Conservation (phyloP, 225 moss, liverwort and hornwort genomes). For the Pseudisothecium myosuroides region DNA sequence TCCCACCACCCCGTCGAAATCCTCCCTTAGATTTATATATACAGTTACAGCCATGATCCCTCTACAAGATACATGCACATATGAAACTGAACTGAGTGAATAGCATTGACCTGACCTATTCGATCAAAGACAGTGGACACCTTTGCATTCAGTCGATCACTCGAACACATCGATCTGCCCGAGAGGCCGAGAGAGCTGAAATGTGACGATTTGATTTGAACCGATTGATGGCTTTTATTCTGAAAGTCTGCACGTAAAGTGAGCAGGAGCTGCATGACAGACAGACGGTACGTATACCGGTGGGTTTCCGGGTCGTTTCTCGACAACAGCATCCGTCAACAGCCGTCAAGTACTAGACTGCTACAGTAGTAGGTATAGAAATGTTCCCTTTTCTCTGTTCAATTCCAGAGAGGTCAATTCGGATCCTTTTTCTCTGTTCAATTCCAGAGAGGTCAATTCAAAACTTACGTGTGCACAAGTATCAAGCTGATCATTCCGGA, state of each 20-base stretch:
- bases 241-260: neutral
- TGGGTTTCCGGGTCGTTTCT: neutral
- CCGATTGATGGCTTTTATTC: neutral
- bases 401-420: no score
- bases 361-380: neutral
- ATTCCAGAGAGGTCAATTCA: neutral
- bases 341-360: neutral
- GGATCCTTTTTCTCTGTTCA: neutral
- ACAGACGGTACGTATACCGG: no score
- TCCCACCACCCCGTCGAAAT: no score
- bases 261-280: neutral
- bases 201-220: neutral
- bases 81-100: neutral
- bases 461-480: neutral
- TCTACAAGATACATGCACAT: neutral
- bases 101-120: neutral
- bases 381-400: neutral
- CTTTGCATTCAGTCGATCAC: neutral
- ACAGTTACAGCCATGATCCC: neutral
- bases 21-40: no score
- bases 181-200: neutral
- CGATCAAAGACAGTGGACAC: neutral
- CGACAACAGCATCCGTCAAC: neutral
- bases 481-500: neutral
- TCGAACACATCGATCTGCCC: neutral